Conservation (phyloP, 805 yeast species). For the Pichia deserticola region DNA sequence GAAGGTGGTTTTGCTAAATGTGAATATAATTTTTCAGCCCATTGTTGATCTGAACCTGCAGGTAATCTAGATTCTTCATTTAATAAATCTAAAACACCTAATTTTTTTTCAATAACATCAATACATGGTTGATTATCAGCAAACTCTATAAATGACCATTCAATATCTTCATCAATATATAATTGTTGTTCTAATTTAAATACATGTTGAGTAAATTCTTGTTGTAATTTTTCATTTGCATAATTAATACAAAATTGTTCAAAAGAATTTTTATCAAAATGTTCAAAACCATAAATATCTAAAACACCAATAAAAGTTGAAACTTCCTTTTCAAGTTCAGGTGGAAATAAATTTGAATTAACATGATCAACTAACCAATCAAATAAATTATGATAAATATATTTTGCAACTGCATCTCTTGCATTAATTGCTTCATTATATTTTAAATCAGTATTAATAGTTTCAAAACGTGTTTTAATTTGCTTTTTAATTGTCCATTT, state of each 20-base stretch:
- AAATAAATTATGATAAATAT: slow-evolving; percentile 82
- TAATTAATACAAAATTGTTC: slow-evolving; percentile 97
- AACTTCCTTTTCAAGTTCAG: slow-evolving; percentile 51
- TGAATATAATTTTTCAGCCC: slow-evolving; percentile 86
- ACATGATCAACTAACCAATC: slow-evolving; percentile 91
- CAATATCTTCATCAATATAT: slow-evolving; percentile 83
- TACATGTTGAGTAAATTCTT: slow-evolving; percentile 95
- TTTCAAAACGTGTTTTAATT: slow-evolving; percentile 86
- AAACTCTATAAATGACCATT: slow-evolving; percentile 94
- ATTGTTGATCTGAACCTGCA: slow-evolving; percentile 84
- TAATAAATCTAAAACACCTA: slow-evolving; percentile 80
- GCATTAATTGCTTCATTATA: slow-evolving; percentile 83
- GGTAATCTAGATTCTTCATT: slow-evolving; percentile 96
- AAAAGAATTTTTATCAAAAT: slow-evolving; percentile 86
- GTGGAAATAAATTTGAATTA: slow-evolving; percentile 74
- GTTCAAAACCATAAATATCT: slow-evolving; percentile 97
- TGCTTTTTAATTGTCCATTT: slow-evolving; percentile 93
- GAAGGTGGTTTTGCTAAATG: slow-evolving; percentile 75
- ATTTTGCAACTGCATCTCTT: slow-evolving; percentile 95
- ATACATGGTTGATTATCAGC: slow-evolving; percentile 97
- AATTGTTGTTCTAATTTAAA: slow-evolving; percentile 96
- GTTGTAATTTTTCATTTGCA: slow-evolving; percentile 95
- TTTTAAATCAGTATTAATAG: slow-evolving; percentile 74
- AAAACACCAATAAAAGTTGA: slow-evolving; percentile 78
- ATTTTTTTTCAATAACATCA: slow-evolving; percentile 76